Conservation (phyloP, 2,329 filamentous ascomycete genomes). For the Sporothrix curviconia region DNA sequence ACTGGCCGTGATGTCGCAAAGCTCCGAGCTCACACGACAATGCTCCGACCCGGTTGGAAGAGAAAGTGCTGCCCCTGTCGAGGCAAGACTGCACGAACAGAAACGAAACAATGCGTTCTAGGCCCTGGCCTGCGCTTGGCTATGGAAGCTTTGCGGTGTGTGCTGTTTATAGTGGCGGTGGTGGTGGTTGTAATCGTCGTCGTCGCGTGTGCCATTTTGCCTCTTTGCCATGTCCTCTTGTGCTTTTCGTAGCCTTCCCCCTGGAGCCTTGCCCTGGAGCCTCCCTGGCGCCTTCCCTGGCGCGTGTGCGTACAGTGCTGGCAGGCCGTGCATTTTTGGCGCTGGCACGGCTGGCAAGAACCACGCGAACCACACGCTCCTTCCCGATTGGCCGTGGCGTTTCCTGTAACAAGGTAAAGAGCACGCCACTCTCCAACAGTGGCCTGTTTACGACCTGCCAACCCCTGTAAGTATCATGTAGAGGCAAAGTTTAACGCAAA, state of each 20-base stretch:
- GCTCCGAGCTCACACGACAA: neutral
- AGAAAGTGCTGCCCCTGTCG: neutral
- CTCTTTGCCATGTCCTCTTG: neutral
- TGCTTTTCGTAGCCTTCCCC: neutral
- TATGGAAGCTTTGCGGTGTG: neutral
- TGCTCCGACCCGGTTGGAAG: neutral
- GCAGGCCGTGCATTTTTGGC: conserved; percentile 1
- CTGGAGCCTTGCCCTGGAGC: neutral
- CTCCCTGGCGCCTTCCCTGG: neutral
- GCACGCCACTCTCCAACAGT: conserved; percentile 7
- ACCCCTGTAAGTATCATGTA: neutral
- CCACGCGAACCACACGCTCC: neutral
- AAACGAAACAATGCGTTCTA: neutral
- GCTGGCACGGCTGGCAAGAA: conserved; percentile 5
- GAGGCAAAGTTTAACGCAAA: too few relatives aligned
- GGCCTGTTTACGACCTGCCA: neutral
- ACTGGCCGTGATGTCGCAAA: neutral
- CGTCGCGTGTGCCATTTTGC: neutral
- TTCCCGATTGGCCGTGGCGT: neutral
- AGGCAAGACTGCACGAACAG: neutral
- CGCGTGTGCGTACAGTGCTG: conserved; percentile 1
- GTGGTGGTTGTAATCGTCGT: neutral
- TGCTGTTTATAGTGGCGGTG: neutral
- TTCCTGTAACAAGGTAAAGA: neutral
- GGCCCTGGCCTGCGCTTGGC: too few relatives aligned